phyloP scores from a whole-genome alignment of 2,329 filamentous ascomycete species.

The Lithohypha guttulata region DNA sequence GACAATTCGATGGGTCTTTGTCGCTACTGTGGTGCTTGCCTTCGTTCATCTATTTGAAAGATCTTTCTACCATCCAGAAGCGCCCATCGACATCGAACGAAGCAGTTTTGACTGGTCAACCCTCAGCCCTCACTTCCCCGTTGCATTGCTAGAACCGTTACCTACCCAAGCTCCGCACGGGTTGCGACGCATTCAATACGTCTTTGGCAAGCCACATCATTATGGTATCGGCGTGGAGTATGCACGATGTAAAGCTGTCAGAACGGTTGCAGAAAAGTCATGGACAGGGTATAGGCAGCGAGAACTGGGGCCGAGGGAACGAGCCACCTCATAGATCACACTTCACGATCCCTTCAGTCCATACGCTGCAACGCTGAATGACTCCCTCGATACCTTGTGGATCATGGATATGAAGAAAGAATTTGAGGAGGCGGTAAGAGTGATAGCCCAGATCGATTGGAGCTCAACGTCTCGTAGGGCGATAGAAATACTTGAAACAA shows the following conservation, averaged over 20 bases:
- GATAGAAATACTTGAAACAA: slow-evolving; percentile 40
- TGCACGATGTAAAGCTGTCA: slow-evolving; percentile 23
- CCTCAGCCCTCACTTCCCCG: neutral
- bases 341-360: slow-evolving; percentile 50
- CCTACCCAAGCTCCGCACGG: neutral
- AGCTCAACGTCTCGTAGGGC: slow-evolving; percentile 24
- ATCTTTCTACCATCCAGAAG: neutral
- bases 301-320: slow-evolving; percentile 55
- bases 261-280: slow-evolving; percentile 41
- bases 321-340: slow-evolving; percentile 45
- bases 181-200: neutral
- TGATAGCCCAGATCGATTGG: slow-evolving; percentile 47
- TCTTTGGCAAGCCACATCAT: neutral
- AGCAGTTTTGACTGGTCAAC: slow-evolving; percentile 6
- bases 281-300: slow-evolving; percentile 51
- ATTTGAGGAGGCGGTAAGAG: slow-evolving; percentile 52
- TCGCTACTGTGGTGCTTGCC: neutral
- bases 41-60: neutral
- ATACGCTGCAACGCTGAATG: slow-evolving; percentile 56
- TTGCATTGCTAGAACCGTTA: neutral
- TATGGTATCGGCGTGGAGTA: neutral
- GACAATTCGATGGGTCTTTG: neutral
- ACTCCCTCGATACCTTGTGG: slow-evolving; percentile 58
- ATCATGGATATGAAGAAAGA: slow-evolving; percentile 57
- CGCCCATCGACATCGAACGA: neutral